These are phyloP conservation scores for Exutisphaerella laricina DNA, from an alignment of 2,329 filamentous ascomycete species.

Conservation along the genomic window DNA sequence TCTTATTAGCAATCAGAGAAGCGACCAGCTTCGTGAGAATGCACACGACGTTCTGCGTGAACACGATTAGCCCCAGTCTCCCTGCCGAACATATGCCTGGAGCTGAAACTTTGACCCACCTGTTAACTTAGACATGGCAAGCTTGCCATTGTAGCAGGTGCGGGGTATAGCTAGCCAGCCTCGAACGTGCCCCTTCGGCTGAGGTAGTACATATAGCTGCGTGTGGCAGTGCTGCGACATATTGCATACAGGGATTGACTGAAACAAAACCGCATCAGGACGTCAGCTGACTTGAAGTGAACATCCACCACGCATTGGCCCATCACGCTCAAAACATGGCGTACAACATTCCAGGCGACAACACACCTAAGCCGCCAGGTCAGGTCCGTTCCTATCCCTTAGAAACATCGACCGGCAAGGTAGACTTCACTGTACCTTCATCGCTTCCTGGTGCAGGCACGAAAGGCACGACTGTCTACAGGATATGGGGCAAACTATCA, in stretches of 20 bases:
- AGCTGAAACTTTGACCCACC: slow-evolving; percentile 1
- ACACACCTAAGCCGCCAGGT: slow-evolving; percentile 12
- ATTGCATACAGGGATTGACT: slow-evolving; percentile 3
- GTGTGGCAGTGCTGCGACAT: neutral
- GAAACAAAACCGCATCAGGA: neutral
- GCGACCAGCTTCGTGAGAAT: no score
- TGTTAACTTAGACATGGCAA: no score
- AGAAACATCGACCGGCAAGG: slow-evolving; percentile 9
- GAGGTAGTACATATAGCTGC: no score
- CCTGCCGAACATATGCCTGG: neutral
- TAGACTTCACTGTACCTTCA: slow-evolving; percentile 8
- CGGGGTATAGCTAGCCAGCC: slow-evolving; percentile 4
- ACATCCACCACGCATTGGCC: neutral
- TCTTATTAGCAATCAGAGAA: no score
- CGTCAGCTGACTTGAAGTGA: no score
- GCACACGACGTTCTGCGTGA: no score
- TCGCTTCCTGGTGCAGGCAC: no score
- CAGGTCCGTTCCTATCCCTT: slow-evolving; percentile 7
- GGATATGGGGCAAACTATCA: slow-evolving; percentile 34
- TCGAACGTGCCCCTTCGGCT: no score
- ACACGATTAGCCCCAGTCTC: no score
- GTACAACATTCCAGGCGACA: slow-evolving; percentile 12
- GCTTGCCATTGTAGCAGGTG: no score
- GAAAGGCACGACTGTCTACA: slow-evolving; percentile 36
- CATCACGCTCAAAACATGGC: no score